Percentiles rank a stretch among this genome's conserved stretches.
phyloP scores from a whole-genome alignment of 306 rosid genomes.

The Canavalia gladiata region DNA sequence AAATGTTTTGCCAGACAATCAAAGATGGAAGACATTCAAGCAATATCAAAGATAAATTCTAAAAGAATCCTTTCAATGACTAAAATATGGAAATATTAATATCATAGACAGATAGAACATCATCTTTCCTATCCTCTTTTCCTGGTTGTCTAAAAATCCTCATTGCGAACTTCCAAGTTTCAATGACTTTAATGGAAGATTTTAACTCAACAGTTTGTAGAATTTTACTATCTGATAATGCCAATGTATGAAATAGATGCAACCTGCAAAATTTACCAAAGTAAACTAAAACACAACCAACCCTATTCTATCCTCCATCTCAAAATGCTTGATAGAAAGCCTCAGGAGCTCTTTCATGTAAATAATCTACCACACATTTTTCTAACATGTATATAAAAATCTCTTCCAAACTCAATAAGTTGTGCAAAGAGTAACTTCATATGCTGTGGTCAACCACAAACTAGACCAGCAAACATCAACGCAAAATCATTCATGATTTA shows the following conservation, averaged over 20 bases:
- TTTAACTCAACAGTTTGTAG: background rate
- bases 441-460: constrained; percentile 5
- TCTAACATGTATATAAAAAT: background rate
- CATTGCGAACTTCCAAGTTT: background rate
- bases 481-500: background rate
- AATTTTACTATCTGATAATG: background rate
- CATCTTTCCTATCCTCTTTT: background rate
- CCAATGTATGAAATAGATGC: background rate
- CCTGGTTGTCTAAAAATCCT: constrained; percentile 1
- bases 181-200: background rate
- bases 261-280: background rate
- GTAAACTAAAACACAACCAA: constrained; percentile 2
- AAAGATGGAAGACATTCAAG: constrained; percentile 3
- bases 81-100: constrained; percentile 32
- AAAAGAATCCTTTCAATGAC: constrained; percentile 7
- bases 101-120: constrained; percentile 2
- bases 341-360: background rate
- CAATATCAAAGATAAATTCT: constrained; percentile 15
- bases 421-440: constrained; percentile 17
- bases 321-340: background rate
- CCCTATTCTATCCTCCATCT: background rate
- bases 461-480: constrained; percentile 33
- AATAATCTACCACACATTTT: constrained; percentile 6
- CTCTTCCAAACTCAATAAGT: constrained; percentile 16
- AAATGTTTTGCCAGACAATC: constrained; percentile 28